Evolutionary conservation across 2,329 filamentous ascomycete genomes (phyloP), one percentile per base, ranked within the genome.

Genomic region (Chrysoporthe deuterocubensis): DNA sequence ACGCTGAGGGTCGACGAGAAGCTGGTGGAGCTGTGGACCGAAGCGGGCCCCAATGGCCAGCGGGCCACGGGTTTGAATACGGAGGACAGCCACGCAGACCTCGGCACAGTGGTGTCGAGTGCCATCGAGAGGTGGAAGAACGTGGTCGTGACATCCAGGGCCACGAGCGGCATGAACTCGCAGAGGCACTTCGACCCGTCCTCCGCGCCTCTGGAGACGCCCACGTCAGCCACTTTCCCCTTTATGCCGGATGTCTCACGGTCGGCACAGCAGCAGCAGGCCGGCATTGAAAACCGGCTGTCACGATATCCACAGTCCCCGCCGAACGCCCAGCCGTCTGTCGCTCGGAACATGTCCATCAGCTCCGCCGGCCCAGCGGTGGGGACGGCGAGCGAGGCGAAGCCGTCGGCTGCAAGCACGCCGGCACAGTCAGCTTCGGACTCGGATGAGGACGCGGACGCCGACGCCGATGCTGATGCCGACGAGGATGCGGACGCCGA

Each of bases 101-200:
- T 89, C 1, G 80, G 80, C 68, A 81, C 82, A 0, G 74, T 87
- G 48, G 82, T 89, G 6, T 78, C 84, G 7, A 79, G 80, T n/a
- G 83, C 84, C 2, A 88, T 90, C 67, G 83, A 86, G 56, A 81
- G 87, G 42, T 90, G 88, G 88, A 90, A 88, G 76, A 81, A 78
- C 4, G 86, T 90, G 18, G 84, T 90, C 14, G 78, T 82, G n/a
- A 82, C 85, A 6, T 79, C 82, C 2, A 81, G 86, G 52, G 78
- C 78, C 4, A 75, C 78, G 3, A 73, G 71, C 18, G 84, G 85
- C 21, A 81, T 89, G 78, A 77, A 77, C 61, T 79, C 81, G 2
- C 87, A 90, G 71, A 81, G 80, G 57, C 72, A 83, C 2, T 75
- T 89, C 14, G 81, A 83, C 21, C 79, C 80, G 62, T 37, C 69